Evolutionary conservation across 1,284 basidiomycete species (phyloP).

Genomic region (Anthracocystis setariae): DNA sequence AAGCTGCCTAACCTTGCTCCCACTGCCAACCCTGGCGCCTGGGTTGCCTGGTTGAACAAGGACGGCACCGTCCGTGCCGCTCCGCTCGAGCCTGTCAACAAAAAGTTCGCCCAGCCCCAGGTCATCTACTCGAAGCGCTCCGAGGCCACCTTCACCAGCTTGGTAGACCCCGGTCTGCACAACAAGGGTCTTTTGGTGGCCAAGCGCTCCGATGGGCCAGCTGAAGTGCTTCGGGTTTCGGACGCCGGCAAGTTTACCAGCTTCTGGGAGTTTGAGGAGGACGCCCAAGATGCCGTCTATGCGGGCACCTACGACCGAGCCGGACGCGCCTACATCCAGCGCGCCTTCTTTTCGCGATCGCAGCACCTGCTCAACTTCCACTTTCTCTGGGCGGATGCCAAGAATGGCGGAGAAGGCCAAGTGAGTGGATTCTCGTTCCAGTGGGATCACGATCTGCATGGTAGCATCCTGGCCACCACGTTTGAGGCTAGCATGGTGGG

Average conservation of each 20-base stretch:
- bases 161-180: conserved; percentile 57
- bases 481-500: conserved; percentile 72
- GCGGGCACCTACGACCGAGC: conserved; percentile 74
- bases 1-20: conserved; percentile 43
- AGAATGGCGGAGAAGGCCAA: conserved; percentile 72
- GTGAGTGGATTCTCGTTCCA: conserved; percentile 76
- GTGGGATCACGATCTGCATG: conserved; percentile 78
- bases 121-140: conserved; percentile 43
- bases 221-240: conserved; percentile 55
- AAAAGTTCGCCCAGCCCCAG: conserved; percentile 46
- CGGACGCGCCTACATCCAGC: conserved; percentile 75
- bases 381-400: conserved; percentile 73
- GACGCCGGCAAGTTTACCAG: conserved; percentile 44
- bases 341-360: conserved; percentile 73
- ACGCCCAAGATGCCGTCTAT: conserved; percentile 65
- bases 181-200: conserved; percentile 59
- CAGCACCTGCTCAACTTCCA: conserved; percentile 71
- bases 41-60: conserved; percentile 59
- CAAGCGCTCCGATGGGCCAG: conserved; percentile 46
- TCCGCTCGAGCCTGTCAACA: conserved; percentile 46
- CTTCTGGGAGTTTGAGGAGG: conserved; percentile 63
- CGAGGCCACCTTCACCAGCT: conserved; percentile 31
- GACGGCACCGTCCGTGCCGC: conserved; percentile 55
- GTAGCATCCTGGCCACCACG: conserved; percentile 72
- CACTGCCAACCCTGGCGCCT: conserved; percentile 48